phyloP scores from a whole-genome alignment of 495 filamentous ascomycete species.

The Hyaloscypha bicolor region DNA sequence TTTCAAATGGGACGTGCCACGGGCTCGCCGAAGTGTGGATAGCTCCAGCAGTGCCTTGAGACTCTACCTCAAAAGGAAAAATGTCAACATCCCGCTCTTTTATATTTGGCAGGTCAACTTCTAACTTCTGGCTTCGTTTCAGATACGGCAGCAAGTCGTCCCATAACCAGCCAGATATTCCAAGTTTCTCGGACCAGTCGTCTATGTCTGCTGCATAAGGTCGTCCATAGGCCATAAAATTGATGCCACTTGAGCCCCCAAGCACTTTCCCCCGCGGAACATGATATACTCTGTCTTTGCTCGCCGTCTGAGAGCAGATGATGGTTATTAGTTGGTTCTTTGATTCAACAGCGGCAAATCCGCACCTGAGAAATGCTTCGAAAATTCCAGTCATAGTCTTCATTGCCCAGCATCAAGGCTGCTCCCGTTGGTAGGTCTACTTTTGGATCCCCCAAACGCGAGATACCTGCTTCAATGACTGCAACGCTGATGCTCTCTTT shows the following conservation, averaged over 20 bases:
- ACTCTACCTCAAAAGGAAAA: too few species aligned
- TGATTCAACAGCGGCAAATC: too few species aligned
- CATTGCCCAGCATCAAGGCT: not conserved
- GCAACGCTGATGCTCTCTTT: conserved; percentile 13
- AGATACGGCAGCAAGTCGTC: conserved; percentile 37
- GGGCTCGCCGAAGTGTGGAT: too few species aligned
- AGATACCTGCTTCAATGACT: conserved; percentile 15
- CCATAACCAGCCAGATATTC: conserved; percentile 41
- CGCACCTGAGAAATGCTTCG: not conserved
- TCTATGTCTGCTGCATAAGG: conserved; percentile 35
- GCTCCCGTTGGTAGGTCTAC: conserved; percentile 1
- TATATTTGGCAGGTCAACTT: not conserved
- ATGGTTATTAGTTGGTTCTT: too few species aligned
- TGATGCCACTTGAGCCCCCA: conserved; percentile 12
- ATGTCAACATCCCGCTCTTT: too few species aligned
- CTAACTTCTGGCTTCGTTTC: conserved; percentile 1
- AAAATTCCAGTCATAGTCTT: conserved; percentile 11
- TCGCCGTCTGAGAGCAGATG: not conserved
- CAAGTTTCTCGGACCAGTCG: conserved; percentile 34
- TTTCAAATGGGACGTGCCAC: too few species aligned
- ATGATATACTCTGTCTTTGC: not conserved
- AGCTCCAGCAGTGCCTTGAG: too few species aligned
- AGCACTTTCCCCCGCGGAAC: not conserved
- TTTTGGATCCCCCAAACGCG: not conserved
- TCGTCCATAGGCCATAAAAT: conserved; percentile 24